These are phyloP conservation scores for Trichoderma hamatum DNA, from an alignment of 2,329 filamentous ascomycete species.

Conservation along the genomic window DNA sequence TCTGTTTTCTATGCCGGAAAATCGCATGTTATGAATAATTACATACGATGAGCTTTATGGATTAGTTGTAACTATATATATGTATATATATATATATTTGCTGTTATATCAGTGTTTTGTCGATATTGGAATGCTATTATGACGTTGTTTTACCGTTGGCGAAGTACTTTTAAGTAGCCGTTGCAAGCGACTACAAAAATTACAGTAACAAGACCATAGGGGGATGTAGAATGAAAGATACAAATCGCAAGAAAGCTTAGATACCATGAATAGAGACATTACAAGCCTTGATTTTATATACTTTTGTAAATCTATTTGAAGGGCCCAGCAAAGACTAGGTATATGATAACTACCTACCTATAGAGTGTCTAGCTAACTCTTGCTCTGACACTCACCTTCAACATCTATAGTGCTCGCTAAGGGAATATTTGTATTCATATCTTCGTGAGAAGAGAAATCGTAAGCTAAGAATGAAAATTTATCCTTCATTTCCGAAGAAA, in stretches of 20 bases:
- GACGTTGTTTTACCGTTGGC: background rate
- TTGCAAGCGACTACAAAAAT: background rate
- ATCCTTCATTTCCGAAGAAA: background rate
- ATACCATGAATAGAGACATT: too few relatives aligned
- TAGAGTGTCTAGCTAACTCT: too few relatives aligned
- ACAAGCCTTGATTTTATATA: too few relatives aligned
- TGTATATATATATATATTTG: background rate
- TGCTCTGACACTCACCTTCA: background rate
- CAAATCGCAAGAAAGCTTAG: too few relatives aligned
- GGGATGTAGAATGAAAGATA: background rate
- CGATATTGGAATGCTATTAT: background rate
- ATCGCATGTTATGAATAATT: too few relatives aligned
- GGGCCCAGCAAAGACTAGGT: background rate
- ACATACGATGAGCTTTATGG: too few relatives aligned
- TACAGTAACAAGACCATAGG: background rate
- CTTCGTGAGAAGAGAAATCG: background rate
- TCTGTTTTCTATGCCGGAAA: background rate
- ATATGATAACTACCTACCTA: background rate
- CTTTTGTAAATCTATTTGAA: too few relatives aligned
- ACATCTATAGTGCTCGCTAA: background rate
- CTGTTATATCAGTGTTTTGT: background rate
- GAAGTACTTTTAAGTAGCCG: background rate
- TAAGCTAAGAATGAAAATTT: background rate
- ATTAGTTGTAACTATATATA: too few relatives aligned
- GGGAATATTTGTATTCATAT: background rate